Evolutionary conservation across 73 alveolate genomes (phyloP).

Genomic region (Paramecium sonneborni): DNA sequence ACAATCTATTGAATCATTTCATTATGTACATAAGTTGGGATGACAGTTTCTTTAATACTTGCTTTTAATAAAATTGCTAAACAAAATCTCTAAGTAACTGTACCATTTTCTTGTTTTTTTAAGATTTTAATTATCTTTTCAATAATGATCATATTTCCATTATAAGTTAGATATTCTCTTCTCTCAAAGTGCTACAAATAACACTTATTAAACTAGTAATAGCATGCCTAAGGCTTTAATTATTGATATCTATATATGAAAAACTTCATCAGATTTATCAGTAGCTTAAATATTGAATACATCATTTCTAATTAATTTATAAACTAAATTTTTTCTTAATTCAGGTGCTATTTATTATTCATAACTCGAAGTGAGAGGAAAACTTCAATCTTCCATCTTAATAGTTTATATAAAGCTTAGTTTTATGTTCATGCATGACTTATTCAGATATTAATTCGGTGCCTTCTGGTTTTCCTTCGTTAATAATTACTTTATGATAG

Average conservation of each 20-base stretch:
- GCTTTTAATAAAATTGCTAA: slow-evolving; percentile 95
- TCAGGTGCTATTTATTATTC: slow-evolving; percentile 98
- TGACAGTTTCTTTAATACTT: slow-evolving; percentile 90
- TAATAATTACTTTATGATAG: slow-evolving; percentile 93
- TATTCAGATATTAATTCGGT: slow-evolving; percentile 85
- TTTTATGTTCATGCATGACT: slow-evolving; percentile 95
- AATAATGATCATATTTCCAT: slow-evolving; percentile 78
- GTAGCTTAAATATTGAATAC: slow-evolving; percentile 87
- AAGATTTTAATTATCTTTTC: slow-evolving; percentile 91
- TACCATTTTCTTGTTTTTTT: slow-evolving; percentile 94
- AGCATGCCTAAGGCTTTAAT: slow-evolving; percentile 93
- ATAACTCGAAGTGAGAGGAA: slow-evolving; percentile 93
- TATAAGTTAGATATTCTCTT: slow-evolving; percentile 88
- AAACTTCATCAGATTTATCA: slow-evolving; percentile 74
- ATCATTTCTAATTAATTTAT: slow-evolving; percentile 91
- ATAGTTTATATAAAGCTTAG: slow-evolving; percentile 87
- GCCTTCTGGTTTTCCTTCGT: slow-evolving; percentile 90
- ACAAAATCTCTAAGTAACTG: slow-evolving; percentile 93
- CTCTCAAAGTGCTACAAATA: slow-evolving; percentile 89
- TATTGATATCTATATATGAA: slow-evolving; percentile 84
- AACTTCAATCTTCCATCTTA: slow-evolving; percentile 90
- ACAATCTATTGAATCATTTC: slow-evolving; percentile 87
- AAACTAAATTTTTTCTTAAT: slow-evolving; percentile 86
- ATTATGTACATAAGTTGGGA: slow-evolving; percentile 79
- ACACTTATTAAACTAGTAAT: slow-evolving; percentile 90